phyloP scores from a whole-genome alignment of 352 stramenopile species.

The Phytopythium boreale region DNA sequence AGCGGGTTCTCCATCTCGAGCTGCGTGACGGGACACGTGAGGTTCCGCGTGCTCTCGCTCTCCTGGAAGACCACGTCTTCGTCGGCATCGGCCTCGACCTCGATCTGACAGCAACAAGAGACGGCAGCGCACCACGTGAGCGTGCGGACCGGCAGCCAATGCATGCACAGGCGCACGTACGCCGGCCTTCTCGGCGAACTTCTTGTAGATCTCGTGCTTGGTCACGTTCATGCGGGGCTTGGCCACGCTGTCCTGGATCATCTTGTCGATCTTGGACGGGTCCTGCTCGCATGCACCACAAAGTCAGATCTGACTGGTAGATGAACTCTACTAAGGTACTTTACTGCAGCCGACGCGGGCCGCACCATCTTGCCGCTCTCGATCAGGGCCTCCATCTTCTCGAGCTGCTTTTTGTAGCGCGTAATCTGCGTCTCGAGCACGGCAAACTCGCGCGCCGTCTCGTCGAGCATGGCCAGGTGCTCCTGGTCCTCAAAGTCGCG shows the following conservation, averaged over 20 bases:
- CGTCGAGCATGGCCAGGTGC: conserved; percentile 51
- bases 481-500: conserved; percentile 61
- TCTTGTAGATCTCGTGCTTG: conserved; percentile 76
- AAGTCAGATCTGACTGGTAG: too few species aligned
- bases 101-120: conserved; percentile 40
- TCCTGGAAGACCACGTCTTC: conserved; percentile 81
- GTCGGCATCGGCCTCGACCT: conserved; percentile 60
- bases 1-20: conserved; percentile 77
- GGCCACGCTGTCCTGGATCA: conserved; percentile 48
- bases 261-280: conserved; percentile 53
- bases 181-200: conserved; percentile 71
- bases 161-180: conserved; percentile 25
- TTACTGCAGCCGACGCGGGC: not conserved
- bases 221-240: conserved; percentile 53
- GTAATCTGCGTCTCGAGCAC: conserved; percentile 57
- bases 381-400: conserved; percentile 52
- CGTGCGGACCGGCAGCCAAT: not conserved
- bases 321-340: too few species aligned
- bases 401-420: conserved; percentile 68
- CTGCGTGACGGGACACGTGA: conserved; percentile 78
- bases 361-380: conserved; percentile 44
- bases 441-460: conserved; percentile 69
- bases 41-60: conserved; percentile 71
- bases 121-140: not conserved
- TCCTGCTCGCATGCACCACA: conserved; percentile 13